Base-by-base conservation (phyloP, 192 early-diverging fungal species). In the Haplosporangium gracile region DNA sequence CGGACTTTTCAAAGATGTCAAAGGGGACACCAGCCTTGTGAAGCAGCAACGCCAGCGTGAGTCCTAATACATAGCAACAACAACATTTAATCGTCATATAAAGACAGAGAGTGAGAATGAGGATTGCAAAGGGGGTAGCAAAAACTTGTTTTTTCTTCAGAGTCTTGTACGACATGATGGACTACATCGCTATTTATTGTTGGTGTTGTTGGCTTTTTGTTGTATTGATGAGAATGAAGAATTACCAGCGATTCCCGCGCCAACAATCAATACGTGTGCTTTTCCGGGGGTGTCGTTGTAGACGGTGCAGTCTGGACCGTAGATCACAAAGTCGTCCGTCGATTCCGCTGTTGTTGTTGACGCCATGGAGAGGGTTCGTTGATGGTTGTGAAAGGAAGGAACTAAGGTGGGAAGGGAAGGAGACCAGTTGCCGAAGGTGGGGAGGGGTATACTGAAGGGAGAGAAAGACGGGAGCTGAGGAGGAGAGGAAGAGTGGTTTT, bases 211-310 rank as follows among this genome's bases (percentile, higher is more conserved):
- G 60, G n/a, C 32, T 26, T 29, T 65, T 15, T 9, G n/a, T 65
- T 65, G 60, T 57, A n/a, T 20, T 49, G 10, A 22, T 0, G 26
- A 65, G 29, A 15, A 29, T 32, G 10, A 3, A 26, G 3, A 65
- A 32, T 11, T 65, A 65, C 60, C 60, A 15, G 60, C 29, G 1
- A 65, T 65, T 32, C 60, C 60, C 3, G 60, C 60, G 9, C 60
- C 60, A 65, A 65, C 13, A 29, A 65, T 65, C 26, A 65, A 13
- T 1, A 65, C 60, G 2, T 32, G 60, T 15, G 60, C 26, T 32
- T 65, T 65, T 10, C 60, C 60, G 10, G 57, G 57, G n/a, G 57
- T 15, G 60, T 65, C 60, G 60, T 65, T 65, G 29, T 65, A 65
- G 29, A 65, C 60, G n/a, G 60, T 65, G 26, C 60, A 65, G 29